Percentiles rank a stretch among this genome's conserved stretches.
phyloP scores from a whole-genome alignment of 805 yeast species.

The Yarrowia alimentaria region DNA sequence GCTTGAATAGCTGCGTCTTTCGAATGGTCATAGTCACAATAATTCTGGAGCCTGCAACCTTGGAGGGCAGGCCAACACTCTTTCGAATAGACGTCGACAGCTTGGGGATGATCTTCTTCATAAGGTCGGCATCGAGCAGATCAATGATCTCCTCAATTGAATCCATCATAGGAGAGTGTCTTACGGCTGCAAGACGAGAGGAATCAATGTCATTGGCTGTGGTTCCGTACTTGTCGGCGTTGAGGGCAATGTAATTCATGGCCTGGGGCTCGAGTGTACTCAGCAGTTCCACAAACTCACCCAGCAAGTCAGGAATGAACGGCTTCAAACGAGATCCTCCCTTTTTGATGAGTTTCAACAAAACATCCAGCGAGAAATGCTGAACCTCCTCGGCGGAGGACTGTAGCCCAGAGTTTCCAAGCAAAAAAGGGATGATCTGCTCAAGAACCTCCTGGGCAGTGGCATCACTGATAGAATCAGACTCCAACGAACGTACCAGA shows the following conservation, averaged over 20 bases:
- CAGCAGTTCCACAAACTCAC: conserved; percentile 67
- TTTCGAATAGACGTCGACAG: conserved; percentile 58
- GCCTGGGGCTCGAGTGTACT: conserved; percentile 91
- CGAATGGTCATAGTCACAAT: conserved; percentile 62
- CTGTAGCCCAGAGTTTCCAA: conserved; percentile 74
- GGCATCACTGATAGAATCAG: conserved; percentile 44
- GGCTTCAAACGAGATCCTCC: conserved; percentile 58
- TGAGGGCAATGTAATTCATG: conserved; percentile 76
- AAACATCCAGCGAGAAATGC: conserved; percentile 69
- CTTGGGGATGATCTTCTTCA: conserved; percentile 50
- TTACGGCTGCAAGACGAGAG: conserved; percentile 66
- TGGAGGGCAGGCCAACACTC: conserved; percentile 87
- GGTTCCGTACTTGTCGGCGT: conserved; percentile 83
- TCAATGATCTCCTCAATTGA: conserved; percentile 72
- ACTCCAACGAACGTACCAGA: conserved; percentile 52
- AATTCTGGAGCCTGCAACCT: conserved; percentile 77
- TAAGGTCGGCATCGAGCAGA: conserved; percentile 50
- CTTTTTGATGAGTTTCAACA: conserved; percentile 66
- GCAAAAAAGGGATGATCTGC: conserved; percentile 69
- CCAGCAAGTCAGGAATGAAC: conserved; percentile 65
- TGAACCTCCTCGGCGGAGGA: conserved; percentile 86
- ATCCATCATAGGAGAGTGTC: conserved; percentile 85
- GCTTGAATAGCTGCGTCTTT: conserved; percentile 47
- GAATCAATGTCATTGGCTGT: conserved; percentile 72
- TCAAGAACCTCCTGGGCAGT: conserved; percentile 48